Evolutionary conservation across 164 flowering plant species (phyloP).

Genomic region (Piper betle): DNA sequence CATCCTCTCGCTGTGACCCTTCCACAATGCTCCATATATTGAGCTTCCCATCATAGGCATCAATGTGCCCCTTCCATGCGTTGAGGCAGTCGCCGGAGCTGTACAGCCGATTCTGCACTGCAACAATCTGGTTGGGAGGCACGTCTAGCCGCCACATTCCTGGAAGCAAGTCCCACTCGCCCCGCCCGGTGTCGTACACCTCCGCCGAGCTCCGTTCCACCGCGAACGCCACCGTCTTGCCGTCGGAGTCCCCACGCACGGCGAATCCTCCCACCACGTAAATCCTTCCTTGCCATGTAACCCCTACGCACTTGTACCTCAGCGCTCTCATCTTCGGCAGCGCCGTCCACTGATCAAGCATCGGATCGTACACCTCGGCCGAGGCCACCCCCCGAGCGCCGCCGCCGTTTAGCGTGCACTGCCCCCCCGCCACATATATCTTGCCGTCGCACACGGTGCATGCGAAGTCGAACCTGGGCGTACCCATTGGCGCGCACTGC

Average conservation of each 20-base stretch:
- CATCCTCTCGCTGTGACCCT: conserved; percentile 19
- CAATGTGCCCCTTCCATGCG: conserved; percentile 61
- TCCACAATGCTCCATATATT: conserved; percentile 50
- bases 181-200: conserved; percentile 21
- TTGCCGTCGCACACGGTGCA: conserved; percentile 31
- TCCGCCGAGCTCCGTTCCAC: conserved; percentile 47
- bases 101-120: conserved; percentile 27
- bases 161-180: conserved; percentile 30
- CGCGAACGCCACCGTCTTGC: conserved; percentile 4
- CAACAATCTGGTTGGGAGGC: conserved; percentile 58
- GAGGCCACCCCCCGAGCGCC: conserved; percentile 28
- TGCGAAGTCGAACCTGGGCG: conserved; percentile 40
- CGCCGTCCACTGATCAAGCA: conserved; percentile 21
- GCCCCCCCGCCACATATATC: conserved; percentile 54
- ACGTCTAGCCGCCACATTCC: conserved; percentile 55
- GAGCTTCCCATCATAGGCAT: conserved; percentile 31
- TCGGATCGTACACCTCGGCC: conserved; percentile 39
- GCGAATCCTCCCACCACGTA: conserved; percentile 53
- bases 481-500: conserved; percentile 23
- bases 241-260: conserved; percentile 16
- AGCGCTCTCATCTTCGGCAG: conserved; percentile 33
- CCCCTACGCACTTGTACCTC: conserved; percentile 50
- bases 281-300: conserved; percentile 47
- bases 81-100: conserved; percentile 58
- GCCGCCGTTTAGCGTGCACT: conserved; percentile 13